phyloP scores from a whole-genome alignment of 2,329 filamentous ascomycete species.

The Fusarium coicis region DNA sequence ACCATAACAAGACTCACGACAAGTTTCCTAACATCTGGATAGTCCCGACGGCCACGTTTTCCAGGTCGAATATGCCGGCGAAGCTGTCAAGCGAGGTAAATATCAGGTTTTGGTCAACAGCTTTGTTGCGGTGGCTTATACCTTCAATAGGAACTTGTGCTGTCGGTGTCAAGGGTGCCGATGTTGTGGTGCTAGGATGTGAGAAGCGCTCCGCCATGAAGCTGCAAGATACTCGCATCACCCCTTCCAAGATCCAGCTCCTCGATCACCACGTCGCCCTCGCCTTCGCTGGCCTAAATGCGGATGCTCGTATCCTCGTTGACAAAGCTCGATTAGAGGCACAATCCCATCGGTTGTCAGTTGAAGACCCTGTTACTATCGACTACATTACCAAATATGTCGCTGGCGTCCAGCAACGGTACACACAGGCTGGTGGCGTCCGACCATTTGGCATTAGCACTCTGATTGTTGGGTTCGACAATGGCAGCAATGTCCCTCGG shows the following conservation, averaged over 20 bases:
- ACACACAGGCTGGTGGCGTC: conserved; percentile 98
- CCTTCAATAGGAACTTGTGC: conserved; percentile 83
- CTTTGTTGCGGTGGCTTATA: conserved; percentile 27
- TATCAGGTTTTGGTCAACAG: conserved; percentile 21
- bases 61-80: conserved; percentile 98
- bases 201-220: conserved; percentile 99
- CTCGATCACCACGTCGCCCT: conserved; percentile 97
- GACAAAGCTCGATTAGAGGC: conserved; percentile 98
- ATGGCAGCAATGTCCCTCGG: conserved; percentile 86
- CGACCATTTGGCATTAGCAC: conserved; percentile 99
- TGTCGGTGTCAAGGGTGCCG: conserved; percentile 93
- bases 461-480: conserved; percentile 97
- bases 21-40: conserved; percentile 56
- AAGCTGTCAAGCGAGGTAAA: conserved; percentile 96
- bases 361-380: conserved; percentile 96
- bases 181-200: conserved; percentile 95
- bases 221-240: conserved; percentile 98
- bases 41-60: conserved; percentile 99
- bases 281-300: conserved; percentile 96
- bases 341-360: conserved; percentile 95
- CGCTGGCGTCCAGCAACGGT: conserved; percentile 96
- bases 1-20: not conserved
- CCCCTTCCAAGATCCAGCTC: conserved; percentile 96
- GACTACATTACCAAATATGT: conserved; percentile 99
- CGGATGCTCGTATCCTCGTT: conserved; percentile 96